Conservation (phyloP, 2,329 filamentous ascomycete species). For the Zasmidium angulare region DNA sequence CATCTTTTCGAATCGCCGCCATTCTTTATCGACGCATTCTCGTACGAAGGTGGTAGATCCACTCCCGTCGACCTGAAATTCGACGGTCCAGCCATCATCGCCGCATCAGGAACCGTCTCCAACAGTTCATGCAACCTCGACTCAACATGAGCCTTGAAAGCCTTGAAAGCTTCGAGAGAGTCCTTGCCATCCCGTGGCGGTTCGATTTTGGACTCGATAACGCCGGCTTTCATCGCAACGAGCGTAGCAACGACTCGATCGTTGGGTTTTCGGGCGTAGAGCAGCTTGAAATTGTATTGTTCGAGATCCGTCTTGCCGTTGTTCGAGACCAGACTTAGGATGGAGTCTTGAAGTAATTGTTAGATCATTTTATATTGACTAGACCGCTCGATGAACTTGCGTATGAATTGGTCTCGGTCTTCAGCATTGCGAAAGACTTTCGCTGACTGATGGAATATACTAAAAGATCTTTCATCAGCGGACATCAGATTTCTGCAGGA, state of each 20-base stretch:
- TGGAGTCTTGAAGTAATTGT: constrained; percentile 9
- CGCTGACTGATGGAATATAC: neutral
- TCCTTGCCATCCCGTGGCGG: constrained; percentile 18
- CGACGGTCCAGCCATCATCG: neutral
- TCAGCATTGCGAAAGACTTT: neutral
- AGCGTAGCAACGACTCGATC: constrained; percentile 24
- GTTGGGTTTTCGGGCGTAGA: constrained; percentile 23
- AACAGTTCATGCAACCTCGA: constrained; percentile 17
- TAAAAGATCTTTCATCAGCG: neutral
- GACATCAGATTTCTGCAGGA: neutral
- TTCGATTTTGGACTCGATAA: constrained; percentile 28
- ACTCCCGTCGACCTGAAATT: neutral
- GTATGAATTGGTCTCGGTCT: constrained; percentile 9
- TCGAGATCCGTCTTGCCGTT: constrained; percentile 20
- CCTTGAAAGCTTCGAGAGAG: constrained; percentile 24
- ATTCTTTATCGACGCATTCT: neutral
- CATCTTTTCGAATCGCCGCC: neutral
- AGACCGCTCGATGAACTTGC: neutral
- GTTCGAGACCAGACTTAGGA: constrained; percentile 18
- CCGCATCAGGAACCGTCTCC: constrained; percentile 18
- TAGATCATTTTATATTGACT: neutral
- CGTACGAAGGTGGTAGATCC: neutral
- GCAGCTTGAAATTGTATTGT: constrained; percentile 25
- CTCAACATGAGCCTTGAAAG: constrained; percentile 27
- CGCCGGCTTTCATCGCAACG: constrained; percentile 21